Evolutionary conservation across 1,284 basidiomycete genomes (phyloP).

Genomic region (Ustilago xerochloae): DNA sequence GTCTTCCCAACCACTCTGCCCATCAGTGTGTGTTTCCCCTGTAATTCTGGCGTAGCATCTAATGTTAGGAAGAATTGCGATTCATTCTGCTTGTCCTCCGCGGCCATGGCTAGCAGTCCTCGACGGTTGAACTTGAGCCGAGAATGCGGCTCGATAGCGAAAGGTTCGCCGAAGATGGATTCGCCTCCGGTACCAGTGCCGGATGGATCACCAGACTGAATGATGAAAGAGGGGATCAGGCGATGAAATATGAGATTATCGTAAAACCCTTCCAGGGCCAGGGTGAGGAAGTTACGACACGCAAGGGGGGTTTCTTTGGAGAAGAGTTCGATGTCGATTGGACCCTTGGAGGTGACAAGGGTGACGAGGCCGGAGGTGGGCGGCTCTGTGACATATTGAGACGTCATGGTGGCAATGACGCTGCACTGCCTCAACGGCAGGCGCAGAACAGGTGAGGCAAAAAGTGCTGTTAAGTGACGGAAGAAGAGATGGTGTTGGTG

Average conservation of each 20-base stretch:
- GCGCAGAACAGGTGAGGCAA: not conserved
- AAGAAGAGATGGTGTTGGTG: conserved; percentile 1
- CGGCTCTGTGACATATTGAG: conserved; percentile 63
- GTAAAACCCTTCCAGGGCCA: conserved; percentile 95
- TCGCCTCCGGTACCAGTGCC: conserved; percentile 86
- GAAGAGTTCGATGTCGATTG: conserved; percentile 83
- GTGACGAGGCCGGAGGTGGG: conserved; percentile 85
- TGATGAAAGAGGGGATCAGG: conserved; percentile 85
- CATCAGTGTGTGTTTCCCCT: conserved; percentile 64
- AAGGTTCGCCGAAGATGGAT: conserved; percentile 75
- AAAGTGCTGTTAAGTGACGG: not conserved
- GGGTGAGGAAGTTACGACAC: conserved; percentile 89
- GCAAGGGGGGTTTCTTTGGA: conserved; percentile 93
- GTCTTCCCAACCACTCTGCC: conserved; percentile 59
- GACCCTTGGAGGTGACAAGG: conserved; percentile 81
- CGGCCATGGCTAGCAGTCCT: conserved; percentile 92
- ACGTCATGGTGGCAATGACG: conserved; percentile 16
- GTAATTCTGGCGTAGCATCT: conserved; percentile 64
- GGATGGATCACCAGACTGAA: conserved; percentile 94
- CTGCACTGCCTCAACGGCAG: not conserved
- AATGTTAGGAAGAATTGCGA: conserved; percentile 69
- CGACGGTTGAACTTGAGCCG: conserved; percentile 83
- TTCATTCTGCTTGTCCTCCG: conserved; percentile 70
- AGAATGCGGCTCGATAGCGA: conserved; percentile 93
- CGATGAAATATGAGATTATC: conserved; percentile 94